phyloP scores from a whole-genome alignment of 495 filamentous ascomycete genomes.

The Lasiosphaeris hirsuta region DNA sequence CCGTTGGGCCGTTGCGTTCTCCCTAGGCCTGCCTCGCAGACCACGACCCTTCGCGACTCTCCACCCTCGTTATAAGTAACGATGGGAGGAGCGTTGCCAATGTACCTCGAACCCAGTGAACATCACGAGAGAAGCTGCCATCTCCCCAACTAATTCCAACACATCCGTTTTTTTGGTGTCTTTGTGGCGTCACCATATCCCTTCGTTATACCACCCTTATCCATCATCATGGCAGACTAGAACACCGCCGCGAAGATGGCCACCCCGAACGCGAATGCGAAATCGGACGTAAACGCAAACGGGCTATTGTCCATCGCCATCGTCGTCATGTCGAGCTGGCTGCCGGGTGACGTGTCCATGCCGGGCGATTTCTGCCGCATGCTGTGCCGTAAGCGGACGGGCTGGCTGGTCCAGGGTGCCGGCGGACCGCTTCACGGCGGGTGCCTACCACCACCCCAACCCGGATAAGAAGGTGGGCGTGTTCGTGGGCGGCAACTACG shows the following conservation, averaged over 20 bases:
- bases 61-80: not conserved
- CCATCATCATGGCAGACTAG: conserved; percentile 22
- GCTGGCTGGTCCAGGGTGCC: conserved; percentile 52
- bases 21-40: not conserved
- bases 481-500: conserved; percentile 42
- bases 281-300: too few species aligned
- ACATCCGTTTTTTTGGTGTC: too few species aligned
- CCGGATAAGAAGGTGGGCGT: conserved; percentile 44
- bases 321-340: conserved; percentile 45
- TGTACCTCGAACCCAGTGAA: not conserved
- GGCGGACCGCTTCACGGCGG: conserved; percentile 59
- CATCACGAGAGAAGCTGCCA: too few species aligned
- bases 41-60: not conserved
- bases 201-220: too few species aligned
- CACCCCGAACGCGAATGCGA: too few species aligned
- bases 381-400: conserved; percentile 35
- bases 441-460: conserved; percentile 66
- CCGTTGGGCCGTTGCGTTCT: not conserved
- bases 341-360: conserved; percentile 44
- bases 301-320: conserved; percentile 41
- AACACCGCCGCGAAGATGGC: too few species aligned
- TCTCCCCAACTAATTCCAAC: too few species aligned
- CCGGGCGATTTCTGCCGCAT: conserved; percentile 46
- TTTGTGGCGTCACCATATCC: too few species aligned
- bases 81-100: conserved; percentile 6